Evolutionary conservation across 257 asterid species (phyloP).

Genomic region (Penstemon newberryi): DNA sequence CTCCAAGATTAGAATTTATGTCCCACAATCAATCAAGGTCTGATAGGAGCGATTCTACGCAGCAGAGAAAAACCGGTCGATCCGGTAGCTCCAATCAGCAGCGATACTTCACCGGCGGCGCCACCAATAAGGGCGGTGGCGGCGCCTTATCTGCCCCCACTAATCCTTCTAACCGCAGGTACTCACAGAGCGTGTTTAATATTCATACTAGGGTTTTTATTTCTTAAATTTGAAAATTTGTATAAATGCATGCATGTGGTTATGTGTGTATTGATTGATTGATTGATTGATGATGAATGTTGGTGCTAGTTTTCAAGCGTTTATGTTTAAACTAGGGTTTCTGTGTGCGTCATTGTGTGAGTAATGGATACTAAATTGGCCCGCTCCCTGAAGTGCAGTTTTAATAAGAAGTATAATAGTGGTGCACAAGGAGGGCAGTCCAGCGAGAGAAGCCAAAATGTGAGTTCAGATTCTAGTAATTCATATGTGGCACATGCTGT

Average conservation of each 20-base stretch:
- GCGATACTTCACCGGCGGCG: constrained; percentile 36
- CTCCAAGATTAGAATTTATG: not conserved
- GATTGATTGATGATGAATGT: not conserved
- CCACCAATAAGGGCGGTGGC: constrained; percentile 50
- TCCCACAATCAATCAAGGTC: too few species aligned
- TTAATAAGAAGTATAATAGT: constrained; percentile 43
- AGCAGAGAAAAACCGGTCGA: constrained; percentile 42
- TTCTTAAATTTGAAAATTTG: not conserved
- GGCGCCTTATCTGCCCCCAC: constrained; percentile 40
- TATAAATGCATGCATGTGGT: not conserved
- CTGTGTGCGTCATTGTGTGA: not conserved
- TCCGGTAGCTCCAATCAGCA: constrained; percentile 53
- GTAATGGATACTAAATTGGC: not conserved
- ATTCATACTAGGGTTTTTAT: constrained; percentile 31
- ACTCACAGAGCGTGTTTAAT: not conserved
- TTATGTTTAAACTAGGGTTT: constrained; percentile 21
- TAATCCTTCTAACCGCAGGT: constrained; percentile 45
- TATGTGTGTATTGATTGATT: constrained; percentile 7
- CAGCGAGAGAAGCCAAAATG: constrained; percentile 41
- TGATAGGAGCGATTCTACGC: constrained; percentile 55
- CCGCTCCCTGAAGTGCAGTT: constrained; percentile 31
- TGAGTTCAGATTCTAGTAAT: constrained; percentile 39
- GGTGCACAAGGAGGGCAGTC: constrained; percentile 68
- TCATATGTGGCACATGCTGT: constrained; percentile 34
- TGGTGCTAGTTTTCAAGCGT: not conserved